Conservation (phyloP, 1,284 basidiomycete genomes). For the Baeospora myosura region DNA sequence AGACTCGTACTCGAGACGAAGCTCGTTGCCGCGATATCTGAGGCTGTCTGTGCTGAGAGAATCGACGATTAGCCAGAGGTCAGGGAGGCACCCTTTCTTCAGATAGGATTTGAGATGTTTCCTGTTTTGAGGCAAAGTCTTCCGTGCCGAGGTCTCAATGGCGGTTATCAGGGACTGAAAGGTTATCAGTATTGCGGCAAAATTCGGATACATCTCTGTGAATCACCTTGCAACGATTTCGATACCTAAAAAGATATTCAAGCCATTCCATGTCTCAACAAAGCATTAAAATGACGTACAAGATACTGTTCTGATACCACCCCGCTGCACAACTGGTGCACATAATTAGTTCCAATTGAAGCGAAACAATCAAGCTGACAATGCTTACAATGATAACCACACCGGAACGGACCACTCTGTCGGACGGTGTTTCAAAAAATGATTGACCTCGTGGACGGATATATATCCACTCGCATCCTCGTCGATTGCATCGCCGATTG, state of each 20-base stretch:
- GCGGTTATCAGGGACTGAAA: no score
- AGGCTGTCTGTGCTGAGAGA: slow-evolving; percentile 15
- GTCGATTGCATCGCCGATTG: slow-evolving; percentile 27
- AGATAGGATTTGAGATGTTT: slow-evolving; percentile 17
- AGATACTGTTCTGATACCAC: slow-evolving; percentile 19
- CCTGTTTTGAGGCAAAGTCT: slow-evolving; percentile 15
- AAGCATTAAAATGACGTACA: slow-evolving; percentile 10
- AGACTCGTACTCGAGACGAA: slow-evolving; percentile 12
- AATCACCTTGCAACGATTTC: slow-evolving; percentile 8
- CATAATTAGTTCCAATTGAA: no score
- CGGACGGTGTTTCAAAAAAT: slow-evolving; percentile 19
- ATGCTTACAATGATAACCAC: slow-evolving; percentile 24
- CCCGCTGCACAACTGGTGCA: slow-evolving; percentile 21
- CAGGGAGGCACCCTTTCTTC: slow-evolving; percentile 14
- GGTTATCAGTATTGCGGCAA: neutral
- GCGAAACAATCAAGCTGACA: neutral
- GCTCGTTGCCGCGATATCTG: slow-evolving; percentile 10
- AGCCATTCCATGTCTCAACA: neutral
- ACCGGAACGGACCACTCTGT: slow-evolving; percentile 19
- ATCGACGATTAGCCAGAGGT: slow-evolving; percentile 17
- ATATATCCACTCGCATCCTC: slow-evolving; percentile 26
- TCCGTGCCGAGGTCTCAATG: slow-evolving; percentile 13
- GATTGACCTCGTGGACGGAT: slow-evolving; percentile 25
- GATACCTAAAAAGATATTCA: slow-evolving; percentile 3
- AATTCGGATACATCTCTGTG: neutral